Evolutionary conservation across 805 yeast species (phyloP), one percentile per base, ranked within the genome.

Genomic region (Candida boleticola): DNA sequence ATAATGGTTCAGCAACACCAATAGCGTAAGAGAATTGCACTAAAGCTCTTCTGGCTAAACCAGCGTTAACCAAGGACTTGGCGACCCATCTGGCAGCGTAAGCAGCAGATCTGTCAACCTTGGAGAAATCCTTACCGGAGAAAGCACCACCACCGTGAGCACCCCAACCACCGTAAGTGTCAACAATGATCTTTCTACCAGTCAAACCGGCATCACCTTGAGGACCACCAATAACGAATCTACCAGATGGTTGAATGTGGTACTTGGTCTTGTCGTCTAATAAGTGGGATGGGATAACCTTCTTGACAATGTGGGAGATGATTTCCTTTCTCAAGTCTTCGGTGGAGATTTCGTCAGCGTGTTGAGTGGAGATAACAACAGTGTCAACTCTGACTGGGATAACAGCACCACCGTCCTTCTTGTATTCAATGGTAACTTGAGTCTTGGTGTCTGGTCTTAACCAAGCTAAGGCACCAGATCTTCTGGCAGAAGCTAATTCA

Each of bases 81-180:
- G 99, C 99, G 61, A 93, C 97, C 99, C 99, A 93, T 80, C 99
- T 89, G 60, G 99, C 99, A 63, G 99, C 97, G 69, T 93, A 93
- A 56, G 99, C 99, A 66, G 99, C 99, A 53, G 98, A 92, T 79
- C 99, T 88, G 74, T 93, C 99, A 64, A 93, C 99, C 82, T 93
- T 93, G 70, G 97, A 89, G 87, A 88, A 93, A 75, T 93, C 99
- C 81, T 93, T 93, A 74, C 99, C 99, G 52, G 96, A 86, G 89
- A 93, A 93, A 53, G 99, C 99, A 80, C 99, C 99, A 80, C 99
- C 99, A 76, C 99, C 99, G 80, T 93, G 99, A 64, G 99, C 98
- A 75, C 99, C 97, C 95, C 99, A 95, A 64, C 99, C 99, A 79
- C 99, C 99, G 77, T 93, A 93, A 53, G 99, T 95, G 74, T 93